These are phyloP conservation scores for Phellinidium pouzarii DNA, from an alignment of 1,284 basidiomycete genomes.

Conservation along the genomic window DNA sequence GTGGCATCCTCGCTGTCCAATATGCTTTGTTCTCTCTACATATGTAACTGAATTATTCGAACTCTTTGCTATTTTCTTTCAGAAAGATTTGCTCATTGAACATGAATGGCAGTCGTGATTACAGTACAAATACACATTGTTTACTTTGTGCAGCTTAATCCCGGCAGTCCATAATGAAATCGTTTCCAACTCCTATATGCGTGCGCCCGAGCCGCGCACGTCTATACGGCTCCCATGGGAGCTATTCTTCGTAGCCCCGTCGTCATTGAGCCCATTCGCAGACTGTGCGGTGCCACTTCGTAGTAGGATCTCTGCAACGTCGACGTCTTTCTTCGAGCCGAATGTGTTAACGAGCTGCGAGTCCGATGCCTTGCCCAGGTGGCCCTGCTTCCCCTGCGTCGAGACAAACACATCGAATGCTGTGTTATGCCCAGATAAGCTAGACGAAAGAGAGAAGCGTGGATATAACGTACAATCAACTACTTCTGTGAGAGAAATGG, in stretches of 20 bases:
- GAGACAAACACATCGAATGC: constrained; percentile 48
- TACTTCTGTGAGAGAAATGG: constrained; percentile 60
- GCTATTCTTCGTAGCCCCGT: constrained; percentile 13
- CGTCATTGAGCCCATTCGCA: constrained; percentile 36
- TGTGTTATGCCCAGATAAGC: constrained; percentile 21
- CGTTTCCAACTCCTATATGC: constrained; percentile 19
- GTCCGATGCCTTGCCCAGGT: constrained; percentile 62
- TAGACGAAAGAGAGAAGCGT: background rate
- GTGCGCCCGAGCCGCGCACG: constrained; percentile 22
- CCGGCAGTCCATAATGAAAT: background rate
- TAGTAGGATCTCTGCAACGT: constrained; percentile 54
- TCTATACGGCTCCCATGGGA: constrained; percentile 14
- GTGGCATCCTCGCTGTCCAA: background rate
- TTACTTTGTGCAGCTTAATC: background rate
- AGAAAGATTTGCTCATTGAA: too few relatives aligned
- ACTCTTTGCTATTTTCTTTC: background rate
- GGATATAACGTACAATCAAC: constrained; percentile 58
- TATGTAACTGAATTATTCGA: background rate
- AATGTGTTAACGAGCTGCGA: constrained; percentile 73
- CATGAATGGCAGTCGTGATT: background rate
- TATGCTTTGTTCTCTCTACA: background rate
- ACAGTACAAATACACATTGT: background rate
- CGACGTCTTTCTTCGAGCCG: constrained; percentile 55
- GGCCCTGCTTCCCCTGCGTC: constrained; percentile 64
- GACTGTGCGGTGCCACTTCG: constrained; percentile 53